Conservation (phyloP, 192 early-diverging fungal species). For the Backusella circina region DNA sequence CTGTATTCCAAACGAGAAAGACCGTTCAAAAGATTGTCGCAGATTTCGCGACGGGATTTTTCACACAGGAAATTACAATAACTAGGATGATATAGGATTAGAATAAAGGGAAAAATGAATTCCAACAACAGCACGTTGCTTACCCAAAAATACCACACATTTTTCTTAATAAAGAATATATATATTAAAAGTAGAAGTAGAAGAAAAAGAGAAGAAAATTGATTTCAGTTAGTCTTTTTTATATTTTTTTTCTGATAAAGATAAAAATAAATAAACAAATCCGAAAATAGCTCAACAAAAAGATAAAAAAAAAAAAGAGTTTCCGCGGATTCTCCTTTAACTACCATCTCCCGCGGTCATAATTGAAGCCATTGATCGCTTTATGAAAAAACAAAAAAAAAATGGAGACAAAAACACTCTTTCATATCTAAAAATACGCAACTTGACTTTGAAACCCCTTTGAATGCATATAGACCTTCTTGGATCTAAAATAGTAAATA, state of each 20-base stretch:
- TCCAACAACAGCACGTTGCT: not conserved
- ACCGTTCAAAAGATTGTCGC: slow-evolving; percentile 92
- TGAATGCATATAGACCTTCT: not conserved
- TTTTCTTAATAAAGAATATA: not conserved
- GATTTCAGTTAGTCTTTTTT: not conserved
- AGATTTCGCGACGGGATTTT: slow-evolving; percentile 84
- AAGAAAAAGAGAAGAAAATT: not conserved
- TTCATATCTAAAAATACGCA: not conserved
- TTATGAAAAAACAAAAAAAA: not conserved
- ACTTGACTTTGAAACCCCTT: not conserved
- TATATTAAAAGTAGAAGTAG: not conserved
- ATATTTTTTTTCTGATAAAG: not conserved
- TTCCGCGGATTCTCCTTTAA: not conserved
- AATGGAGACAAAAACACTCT: not conserved
- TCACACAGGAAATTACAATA: slow-evolving; percentile 87
- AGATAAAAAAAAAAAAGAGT: not conserved
- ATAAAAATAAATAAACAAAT: not conserved
- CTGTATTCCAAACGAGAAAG: slow-evolving; percentile 97
- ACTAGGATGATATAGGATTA: slow-evolving; percentile 30
- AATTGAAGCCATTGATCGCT: not conserved
- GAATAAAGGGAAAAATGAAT: not conserved
- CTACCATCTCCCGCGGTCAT: not conserved
- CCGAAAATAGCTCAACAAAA: not conserved
- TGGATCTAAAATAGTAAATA: not conserved
- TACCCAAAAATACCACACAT: slow-evolving; percentile 39